Base-by-base conservation (phyloP, 2,329 filamentous ascomycete species). In the Talaromyces verruculosus region DNA sequence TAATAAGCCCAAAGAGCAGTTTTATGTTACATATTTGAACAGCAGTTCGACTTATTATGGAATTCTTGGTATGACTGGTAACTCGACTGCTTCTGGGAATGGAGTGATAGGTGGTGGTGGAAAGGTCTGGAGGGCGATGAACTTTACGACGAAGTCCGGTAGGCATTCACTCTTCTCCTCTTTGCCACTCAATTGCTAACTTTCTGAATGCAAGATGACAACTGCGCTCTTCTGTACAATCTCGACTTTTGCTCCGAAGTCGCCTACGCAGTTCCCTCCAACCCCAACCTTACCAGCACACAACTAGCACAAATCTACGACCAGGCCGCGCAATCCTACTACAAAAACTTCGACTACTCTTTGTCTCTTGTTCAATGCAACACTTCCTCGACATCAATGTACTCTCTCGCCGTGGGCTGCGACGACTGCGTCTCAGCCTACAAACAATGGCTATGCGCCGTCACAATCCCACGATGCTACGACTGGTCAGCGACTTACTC, bases 401-500 rank as follows among this genome's bases (percentile, higher is more conserved):
- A 96, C 80, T 97, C 93, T 1, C 87, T 98, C 15, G 90, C 88
- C 1, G 87, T 88, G 49, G 86, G 79, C 70, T 99, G 95, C 81
- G 78, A 82, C 51, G 86, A 96, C 77, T 99, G 95, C 78, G 86
- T 83, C 17, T 73, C 76, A 0, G 92, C 92, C 8, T 99, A 99
- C 84, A 97, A 96, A 77, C 84, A 88, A 73, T 99, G 95, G 95
- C 88, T 99, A 22, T 99, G 95, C 81, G 91, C 92, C 28, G 93
- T 98, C 33, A 90, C 88, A 17, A 95, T 99, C 68, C 95, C 95
- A 0, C 91, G 93, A 35, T 99, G 95, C 81, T 89, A 92, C 73
- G 94, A 97, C 79, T 95, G 91, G 72, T 86, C 84, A 61, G 86
- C 83, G 59, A 72, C 76, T 1, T 81, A 83, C 15, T 63, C 82